Conservation (phyloP, 2,329 filamentous ascomycete genomes). For the Alternaria alternata region DNA sequence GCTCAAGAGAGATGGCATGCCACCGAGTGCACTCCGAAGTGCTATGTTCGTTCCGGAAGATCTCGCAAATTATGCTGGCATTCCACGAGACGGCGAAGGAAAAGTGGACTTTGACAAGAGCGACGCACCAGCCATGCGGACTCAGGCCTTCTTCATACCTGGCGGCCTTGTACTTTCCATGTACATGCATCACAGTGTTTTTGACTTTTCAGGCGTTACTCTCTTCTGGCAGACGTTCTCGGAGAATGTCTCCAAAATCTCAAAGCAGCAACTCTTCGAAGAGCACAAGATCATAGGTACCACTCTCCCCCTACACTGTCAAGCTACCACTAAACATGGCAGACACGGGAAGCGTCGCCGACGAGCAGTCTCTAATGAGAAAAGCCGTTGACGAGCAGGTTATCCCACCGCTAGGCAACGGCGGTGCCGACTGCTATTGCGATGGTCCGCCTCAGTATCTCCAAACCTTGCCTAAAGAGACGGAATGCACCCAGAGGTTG, state of each 20-base stretch:
- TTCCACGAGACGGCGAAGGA: slow-evolving; percentile 40
- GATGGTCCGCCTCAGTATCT: slow-evolving; percentile 36
- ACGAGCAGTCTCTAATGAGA: slow-evolving; percentile 35
- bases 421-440: slow-evolving; percentile 38
- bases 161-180: slow-evolving; percentile 47
- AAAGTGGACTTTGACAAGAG: slow-evolving; percentile 35
- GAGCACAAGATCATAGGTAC: slow-evolving; percentile 21
- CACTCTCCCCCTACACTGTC: neutral
- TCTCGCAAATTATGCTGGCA: slow-evolving; percentile 36
- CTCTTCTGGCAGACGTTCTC: slow-evolving; percentile 39
- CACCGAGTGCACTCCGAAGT: slow-evolving; percentile 41
- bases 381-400: slow-evolving; percentile 32
- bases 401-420: slow-evolving; percentile 8
- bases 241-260: slow-evolving; percentile 32
- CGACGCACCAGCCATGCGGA: slow-evolving; percentile 40
- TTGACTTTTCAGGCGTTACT: slow-evolving; percentile 43
- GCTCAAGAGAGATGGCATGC: slow-evolving; percentile 45
- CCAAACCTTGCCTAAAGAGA: slow-evolving; percentile 36
- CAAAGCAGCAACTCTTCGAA: slow-evolving; percentile 24
- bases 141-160: slow-evolving; percentile 47
- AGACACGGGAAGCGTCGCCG: slow-evolving; percentile 30
- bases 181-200: slow-evolving; percentile 44
- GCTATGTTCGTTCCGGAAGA: slow-evolving; percentile 42
- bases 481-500: slow-evolving; percentile 37
- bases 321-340: slow-evolving; percentile 19